These are phyloP conservation scores for Parastagonospora avenae DNA, from an alignment of 2,329 filamentous ascomycete genomes.

Conservation along the genomic window DNA sequence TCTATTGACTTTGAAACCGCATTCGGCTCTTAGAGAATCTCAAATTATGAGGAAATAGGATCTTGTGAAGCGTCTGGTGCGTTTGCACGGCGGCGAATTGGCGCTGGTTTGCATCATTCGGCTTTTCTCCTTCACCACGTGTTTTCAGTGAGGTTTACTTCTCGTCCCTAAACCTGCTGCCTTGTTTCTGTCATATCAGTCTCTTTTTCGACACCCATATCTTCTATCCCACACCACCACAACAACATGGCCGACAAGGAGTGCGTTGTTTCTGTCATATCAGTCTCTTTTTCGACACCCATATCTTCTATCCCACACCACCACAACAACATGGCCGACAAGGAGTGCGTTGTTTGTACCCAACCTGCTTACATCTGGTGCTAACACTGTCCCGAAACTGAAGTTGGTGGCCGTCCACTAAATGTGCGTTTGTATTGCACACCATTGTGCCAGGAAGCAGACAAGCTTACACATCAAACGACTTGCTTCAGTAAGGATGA, in stretches of 20 bases:
- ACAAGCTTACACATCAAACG: slow-evolving; percentile 8
- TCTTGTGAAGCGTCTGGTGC: no score
- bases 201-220: neutral
- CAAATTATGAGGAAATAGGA: no score
- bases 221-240: neutral
- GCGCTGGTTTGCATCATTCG: no score
- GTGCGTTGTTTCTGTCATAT: no score
- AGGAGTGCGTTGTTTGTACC: slow-evolving; percentile 8
- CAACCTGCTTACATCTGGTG: slow-evolving; percentile 10
- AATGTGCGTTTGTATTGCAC: slow-evolving; percentile 12
- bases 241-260: no score
- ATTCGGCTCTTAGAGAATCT: no score
- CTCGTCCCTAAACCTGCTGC: no score
- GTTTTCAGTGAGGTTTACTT: no score
- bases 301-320: neutral
- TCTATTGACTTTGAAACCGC: no score
- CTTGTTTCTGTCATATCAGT: neutral
- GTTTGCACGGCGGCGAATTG: no score
- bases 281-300: neutral
- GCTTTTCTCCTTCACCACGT: no score
- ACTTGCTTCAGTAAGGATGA: slow-evolving; percentile 3
- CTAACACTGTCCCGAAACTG: slow-evolving; percentile 1
- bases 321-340: slow-evolving; percentile 6
- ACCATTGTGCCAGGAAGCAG: slow-evolving; percentile 3
- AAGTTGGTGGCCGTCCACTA: neutral